Base-by-base conservation (phyloP, 331 rosid genomes). In the Stylosanthes scabra region DNA sequence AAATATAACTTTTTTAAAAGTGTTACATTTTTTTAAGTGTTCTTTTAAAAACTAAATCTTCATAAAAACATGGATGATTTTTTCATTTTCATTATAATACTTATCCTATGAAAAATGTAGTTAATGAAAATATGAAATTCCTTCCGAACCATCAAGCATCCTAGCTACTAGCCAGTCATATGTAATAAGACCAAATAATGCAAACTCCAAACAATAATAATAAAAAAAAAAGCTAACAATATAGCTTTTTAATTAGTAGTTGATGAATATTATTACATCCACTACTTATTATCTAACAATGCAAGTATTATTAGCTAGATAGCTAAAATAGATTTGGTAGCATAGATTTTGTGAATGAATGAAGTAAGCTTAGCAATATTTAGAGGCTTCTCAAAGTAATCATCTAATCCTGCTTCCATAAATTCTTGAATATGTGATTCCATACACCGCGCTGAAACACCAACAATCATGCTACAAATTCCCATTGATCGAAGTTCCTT, bases 401-500 rank as follows among this genome's bases (percentile, higher is more conserved):
- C 49, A 69, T 77, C 64, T 28, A 69, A 2, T 39, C 74, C 74
- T 37, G 74, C 80, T 59, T 67, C 62, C 69, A 59, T 13, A 15
- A 59, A 76, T 59, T 86, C 88, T 63, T 27, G 46, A 1, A 72
- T 41, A 2, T 66, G 62, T 44, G 40, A 66, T n/a, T 66, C 86
- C 11, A 15, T 45, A 1, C 74, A 54, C 4, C 79, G 46, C 5
- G 68, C 28, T 8, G 74, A 68, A 11, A 67, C 75, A 28, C 75
- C 74, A 16, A 78, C 57, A 59, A 76, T 76, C 28, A 9, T 49
- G 71, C 81, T 50, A 11, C 9, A 4, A 37, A 77, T 28, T 4
- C 81, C 81, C 81, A 69, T 68, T 27, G 64, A 50, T 2, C 97
- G 81, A 59, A 91, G 91, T 15, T 15, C 39, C 65, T 76, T 87